Evolutionary conservation across 768 basidiomycete genomes (phyloP).

Genomic region (Rhodosporidiobolus odoratus): DNA sequence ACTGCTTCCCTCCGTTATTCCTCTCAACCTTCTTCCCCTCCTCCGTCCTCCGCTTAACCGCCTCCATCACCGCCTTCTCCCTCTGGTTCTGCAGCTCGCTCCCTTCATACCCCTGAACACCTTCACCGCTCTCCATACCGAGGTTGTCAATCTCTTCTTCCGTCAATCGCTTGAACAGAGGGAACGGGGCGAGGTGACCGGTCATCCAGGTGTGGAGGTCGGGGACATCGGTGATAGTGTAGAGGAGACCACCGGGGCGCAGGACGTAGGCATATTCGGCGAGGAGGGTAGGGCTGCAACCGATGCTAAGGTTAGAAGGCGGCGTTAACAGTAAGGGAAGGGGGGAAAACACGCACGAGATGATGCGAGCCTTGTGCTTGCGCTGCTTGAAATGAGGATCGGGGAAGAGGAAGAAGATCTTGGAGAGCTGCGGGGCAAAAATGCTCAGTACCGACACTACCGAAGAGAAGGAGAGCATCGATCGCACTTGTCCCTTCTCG

Average conservation of each 20-base stretch:
- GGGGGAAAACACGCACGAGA: conserved; percentile 54
- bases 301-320: background rate
- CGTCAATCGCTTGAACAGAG: conserved; percentile 73
- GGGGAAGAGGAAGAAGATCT: conserved; percentile 96
- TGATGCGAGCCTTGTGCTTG: conserved; percentile 98
- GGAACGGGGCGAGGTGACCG: conserved; percentile 76
- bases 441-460: background rate
- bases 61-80: conserved; percentile 46
- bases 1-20: conserved; percentile 83
- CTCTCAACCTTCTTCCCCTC: conserved; percentile 95
- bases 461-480: no score
- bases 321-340: background rate
- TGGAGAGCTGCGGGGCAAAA: conserved; percentile 55
- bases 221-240: conserved; percentile 94
- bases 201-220: conserved; percentile 96
- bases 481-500: conserved; percentile 64
- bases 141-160: conserved; percentile 61
- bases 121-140: conserved; percentile 65
- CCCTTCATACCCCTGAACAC: conserved; percentile 57
- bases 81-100: conserved; percentile 43
- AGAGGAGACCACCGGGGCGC: conserved; percentile 86
- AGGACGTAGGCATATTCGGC: conserved; percentile 96
- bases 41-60: conserved; percentile 74
- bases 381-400: conserved; percentile 97
- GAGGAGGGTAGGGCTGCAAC: conserved; percentile 68